Base-by-base conservation (phyloP, 164 flowering plant species). In the Cinnamomum chago region DNA sequence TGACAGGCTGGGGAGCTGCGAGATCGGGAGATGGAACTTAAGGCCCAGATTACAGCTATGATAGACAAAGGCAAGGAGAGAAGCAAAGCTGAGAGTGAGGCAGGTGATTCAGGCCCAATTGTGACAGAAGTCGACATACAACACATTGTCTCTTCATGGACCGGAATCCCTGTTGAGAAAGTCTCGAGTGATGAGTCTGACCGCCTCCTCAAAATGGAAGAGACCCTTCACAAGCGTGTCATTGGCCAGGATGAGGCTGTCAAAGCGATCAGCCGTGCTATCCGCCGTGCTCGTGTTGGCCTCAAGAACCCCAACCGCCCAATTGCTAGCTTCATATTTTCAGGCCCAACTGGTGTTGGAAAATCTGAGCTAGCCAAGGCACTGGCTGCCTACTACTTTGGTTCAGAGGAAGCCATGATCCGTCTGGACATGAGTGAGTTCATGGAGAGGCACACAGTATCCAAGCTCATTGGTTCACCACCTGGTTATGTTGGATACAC, bases 1-100 rank as follows among this genome's bases (percentile, higher is more conserved):
- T 23, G 72, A 74, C 85, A 90, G 93, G 94, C 97, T 69, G 93
- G 92, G 20, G 90, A 88, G 75, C 76, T 92, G 50, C 87, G 94
- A 64, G 94, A 92, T 76, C 77, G 87, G 62, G 70, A 73, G 51
- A 73, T 73, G 76, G 70, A 73, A 51, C 76, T 65, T 15, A 75
- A 55, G 71, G 65, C 72, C 55, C 77, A 75, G 66, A 75, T 75
- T 15, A 28, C 77, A 52, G 52, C 71, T 24, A 22, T 75, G 11
- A 14, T 75, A 55, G 77, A 75, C 72, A 75, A 75, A 68, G 77
- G 72, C 58, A 75, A 68, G 22, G 77, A 75, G 51, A 68, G 17
- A 30, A 75, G 66, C 52, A 75, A 75, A 58, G 77, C 77, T 10
- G 72, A 75, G 72, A 68, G 72, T 20, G 67, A 75, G 72, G 72